Evolutionary conservation across 768 basidiomycete genomes (phyloP), one percentile per base, ranked within the genome.

Genomic region (Clavulina sp.): DNA sequence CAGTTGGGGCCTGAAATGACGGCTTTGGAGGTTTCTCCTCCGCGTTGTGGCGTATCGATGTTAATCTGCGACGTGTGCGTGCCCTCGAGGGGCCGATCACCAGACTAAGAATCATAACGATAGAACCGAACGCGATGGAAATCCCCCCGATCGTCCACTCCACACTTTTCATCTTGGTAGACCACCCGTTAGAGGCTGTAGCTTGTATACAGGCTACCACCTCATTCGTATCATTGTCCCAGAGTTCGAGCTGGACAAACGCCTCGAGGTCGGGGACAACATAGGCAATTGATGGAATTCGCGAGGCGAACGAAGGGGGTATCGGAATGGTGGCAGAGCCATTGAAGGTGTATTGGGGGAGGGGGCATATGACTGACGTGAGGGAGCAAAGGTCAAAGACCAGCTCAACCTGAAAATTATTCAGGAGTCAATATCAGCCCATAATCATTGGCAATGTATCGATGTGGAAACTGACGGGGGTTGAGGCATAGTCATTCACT

Each of bases 211-310:
- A 99, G 0, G 89, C 87, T 50, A 81, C 85, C 55, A 85, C 70
- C 5, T 76, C 63, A 46, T 82, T 80, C 4, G 85, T 84, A 47
- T 69, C 67, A 30, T 77, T 73, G 55, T 85, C 77, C 2, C 69
- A 74, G 36, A 93, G 71, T 4, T 78, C 74, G 50, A 96, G 67
- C 58, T 88, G 83, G 0, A 79, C 89, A 60, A 76, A 89, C 18
- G 84, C 89, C 62, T 96, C 89, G 4, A 96, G 71, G 65, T 99
- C 85, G 3, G 93, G 93, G 33, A 99, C 81, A 38, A 70, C 67
- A 64, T 79, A 99, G 0, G 85, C 88, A 49, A 93, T 84, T 21
- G 64, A 64, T 0, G 91, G 89, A n/a, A 92, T 70, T 53, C 67
- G 64, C 33, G 69, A 64, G 21, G 70, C 60, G 38, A 86, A 60